Base-by-base conservation (phyloP, 306 rosid genomes). In the Citrullus amarus region DNA sequence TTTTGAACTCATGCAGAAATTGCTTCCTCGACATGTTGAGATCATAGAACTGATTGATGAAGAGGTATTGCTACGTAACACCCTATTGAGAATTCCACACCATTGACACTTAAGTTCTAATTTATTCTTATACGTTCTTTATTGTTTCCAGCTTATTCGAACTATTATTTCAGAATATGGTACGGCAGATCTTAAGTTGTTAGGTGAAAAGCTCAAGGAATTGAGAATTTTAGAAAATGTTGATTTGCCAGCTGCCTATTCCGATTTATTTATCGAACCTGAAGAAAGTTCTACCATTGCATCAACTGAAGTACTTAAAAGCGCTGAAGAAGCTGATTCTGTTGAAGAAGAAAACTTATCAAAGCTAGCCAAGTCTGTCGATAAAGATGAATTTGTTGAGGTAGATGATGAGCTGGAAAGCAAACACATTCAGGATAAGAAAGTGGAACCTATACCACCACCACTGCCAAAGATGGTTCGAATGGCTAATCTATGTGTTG, bases 401-500 rank as follows among this genome's bases (percentile, higher is more conserved):
- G 77, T 81, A 85, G 84, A 69, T 57, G 88, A 80, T 70, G 84
- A 65, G 75, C 69, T 75, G 75, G 87, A 82, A 69, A 81, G 70
- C 81, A 85, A 79, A 79, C 75, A 5, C 76, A 60, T 76, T 48
- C 72, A 81, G 85, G 83, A 84, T 76, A 65, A 85, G 84, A 82
- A 83, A 79, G 82, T 87, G 79, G 82, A 78, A 81, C 79, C 85
- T 11, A 86, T 79, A 78, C 87, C 96, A 41, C 72, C 79, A 61
- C 94, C 86, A 86, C 98, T 88, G 51, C 97, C 97, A 20, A 95
- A 95, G 88, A 59, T 87, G 86, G 97, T 95, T 77, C 97, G 90
- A 17, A 95, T 95, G 99, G 99, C 99, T 76, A 95, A 95, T 85
- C 97, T 95, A 59, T 89, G 88, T 87, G 97, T 92, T 80, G 99